Percentiles rank a stretch among this genome's conserved stretches.
phyloP scores from a whole-genome alignment of 1,284 basidiomycete species.

The Ustilago vetiveriae region DNA sequence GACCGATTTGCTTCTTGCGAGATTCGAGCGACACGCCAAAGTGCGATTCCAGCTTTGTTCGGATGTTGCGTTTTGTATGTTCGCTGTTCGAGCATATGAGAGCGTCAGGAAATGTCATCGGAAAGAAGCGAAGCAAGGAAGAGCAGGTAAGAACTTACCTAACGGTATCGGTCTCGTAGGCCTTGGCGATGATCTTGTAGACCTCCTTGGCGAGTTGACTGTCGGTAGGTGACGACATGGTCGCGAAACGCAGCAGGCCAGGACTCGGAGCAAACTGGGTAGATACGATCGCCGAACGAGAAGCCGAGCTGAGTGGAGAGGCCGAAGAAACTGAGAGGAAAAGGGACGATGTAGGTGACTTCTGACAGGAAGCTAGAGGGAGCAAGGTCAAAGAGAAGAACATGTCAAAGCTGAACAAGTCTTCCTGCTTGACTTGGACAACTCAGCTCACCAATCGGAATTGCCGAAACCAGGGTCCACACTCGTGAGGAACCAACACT shows the following conservation, averaged over 20 bases:
- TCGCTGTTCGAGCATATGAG: too few species aligned
- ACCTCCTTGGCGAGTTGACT: conserved; percentile 18
- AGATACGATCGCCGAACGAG: too few species aligned
- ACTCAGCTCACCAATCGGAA: conserved; percentile 1
- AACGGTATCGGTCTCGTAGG: conserved; percentile 11
- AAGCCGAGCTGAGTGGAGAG: too few species aligned
- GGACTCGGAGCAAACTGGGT: too few species aligned
- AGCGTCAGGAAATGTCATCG: too few species aligned
- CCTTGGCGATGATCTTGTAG: conserved; percentile 18
- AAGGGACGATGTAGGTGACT: not conserved
- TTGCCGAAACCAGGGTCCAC: conserved; percentile 26
- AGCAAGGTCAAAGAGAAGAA: not conserved
- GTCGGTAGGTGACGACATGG: conserved; percentile 27
- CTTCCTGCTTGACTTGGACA: too few species aligned
- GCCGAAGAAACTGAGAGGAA: too few species aligned
- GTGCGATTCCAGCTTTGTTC: conserved; percentile 20
- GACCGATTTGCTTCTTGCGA: conserved; percentile 25
- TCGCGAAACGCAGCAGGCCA: not conserved
- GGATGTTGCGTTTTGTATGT: conserved; percentile 19
- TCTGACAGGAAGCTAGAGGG: too few species aligned
- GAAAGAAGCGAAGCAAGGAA: too few species aligned
- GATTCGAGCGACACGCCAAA: conserved; percentile 30
- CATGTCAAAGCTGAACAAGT: too few species aligned
- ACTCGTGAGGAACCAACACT: conserved; percentile 15
- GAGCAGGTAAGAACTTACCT: conserved; percentile 12